Evolutionary conservation across 139 green algal genomes (phyloP).

Genomic region (Chlorella sorokiniana): DNA sequence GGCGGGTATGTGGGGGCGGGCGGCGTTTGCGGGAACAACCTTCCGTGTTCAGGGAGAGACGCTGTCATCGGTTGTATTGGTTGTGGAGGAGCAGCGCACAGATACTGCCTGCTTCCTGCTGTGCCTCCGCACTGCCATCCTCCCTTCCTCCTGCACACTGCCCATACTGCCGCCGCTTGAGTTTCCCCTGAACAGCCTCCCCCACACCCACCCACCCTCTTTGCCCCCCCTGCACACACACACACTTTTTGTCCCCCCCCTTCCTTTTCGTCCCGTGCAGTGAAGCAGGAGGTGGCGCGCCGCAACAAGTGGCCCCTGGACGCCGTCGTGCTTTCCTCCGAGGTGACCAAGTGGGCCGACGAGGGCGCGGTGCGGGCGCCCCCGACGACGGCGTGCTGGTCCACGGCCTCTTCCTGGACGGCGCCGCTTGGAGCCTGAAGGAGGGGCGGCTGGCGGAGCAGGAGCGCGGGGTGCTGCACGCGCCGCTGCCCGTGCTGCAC

Average conservation of each 20-base stretch:
- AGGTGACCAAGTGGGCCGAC: conserved; percentile 91
- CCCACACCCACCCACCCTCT: neutral
- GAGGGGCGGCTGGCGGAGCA: conserved; percentile 86
- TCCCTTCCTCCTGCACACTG: too few relatives aligned
- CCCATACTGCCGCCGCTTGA: too few relatives aligned
- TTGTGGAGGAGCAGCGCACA: too few relatives aligned
- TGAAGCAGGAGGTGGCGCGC: conserved; percentile 87
- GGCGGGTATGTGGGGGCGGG: conserved; percentile 44
- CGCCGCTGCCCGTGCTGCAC: conserved; percentile 80
- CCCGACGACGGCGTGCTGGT: conserved; percentile 92
- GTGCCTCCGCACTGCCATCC: too few relatives aligned
- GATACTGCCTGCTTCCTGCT: too few relatives aligned
- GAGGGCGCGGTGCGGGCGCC: conserved; percentile 65
- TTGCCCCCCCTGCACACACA: neutral
- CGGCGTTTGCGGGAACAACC: neutral
- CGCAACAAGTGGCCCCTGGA: conserved; percentile 95
- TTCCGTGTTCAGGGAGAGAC: neutral
- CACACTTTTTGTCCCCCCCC: too few relatives aligned
- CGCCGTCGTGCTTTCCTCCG: conserved; percentile 89
- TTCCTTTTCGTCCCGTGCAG: conserved; percentile 42
- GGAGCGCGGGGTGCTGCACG: conserved; percentile 57
- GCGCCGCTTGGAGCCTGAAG: conserved; percentile 84
- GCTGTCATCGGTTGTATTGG: too few relatives aligned
- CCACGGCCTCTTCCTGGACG: conserved; percentile 93
- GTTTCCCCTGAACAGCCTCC: neutral